Conservation (phyloP, 2,329 filamentous ascomycete species). For the Diplocarpon mali region DNA sequence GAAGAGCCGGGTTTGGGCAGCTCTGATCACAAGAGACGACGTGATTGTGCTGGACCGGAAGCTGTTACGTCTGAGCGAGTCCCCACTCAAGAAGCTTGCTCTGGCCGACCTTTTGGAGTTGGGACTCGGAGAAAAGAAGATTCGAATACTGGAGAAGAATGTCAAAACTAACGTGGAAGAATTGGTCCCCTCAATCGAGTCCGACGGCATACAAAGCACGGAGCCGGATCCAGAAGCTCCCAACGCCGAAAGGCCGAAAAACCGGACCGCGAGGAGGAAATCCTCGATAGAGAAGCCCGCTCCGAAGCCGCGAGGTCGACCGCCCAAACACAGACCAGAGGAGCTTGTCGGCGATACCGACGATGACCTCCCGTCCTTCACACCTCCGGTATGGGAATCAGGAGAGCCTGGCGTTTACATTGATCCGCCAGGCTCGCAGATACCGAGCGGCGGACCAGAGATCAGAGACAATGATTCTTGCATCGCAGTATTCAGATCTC, state of each 20-base stretch:
- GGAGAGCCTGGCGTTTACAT: conserved; percentile 16
- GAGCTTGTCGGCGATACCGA: background rate
- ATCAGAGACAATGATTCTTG: conserved; percentile 1
- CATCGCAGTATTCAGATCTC: conserved; percentile 13
- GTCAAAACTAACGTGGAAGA: too few species aligned
- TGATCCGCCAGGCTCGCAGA: conserved; percentile 5
- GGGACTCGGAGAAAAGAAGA: background rate
- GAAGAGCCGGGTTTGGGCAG: conserved; percentile 3
- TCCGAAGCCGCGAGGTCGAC: conserved; percentile 1
- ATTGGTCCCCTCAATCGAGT: background rate
- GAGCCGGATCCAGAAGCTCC: background rate
- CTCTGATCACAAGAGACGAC: conserved; percentile 3
- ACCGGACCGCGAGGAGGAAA: background rate
- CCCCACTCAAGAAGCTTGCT: conserved; percentile 1
- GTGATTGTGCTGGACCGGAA: conserved; percentile 5
- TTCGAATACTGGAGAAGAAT: background rate
- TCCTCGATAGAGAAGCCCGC: background rate
- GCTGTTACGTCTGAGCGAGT: background rate
- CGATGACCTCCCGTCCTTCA: background rate
- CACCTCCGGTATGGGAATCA: conserved; percentile 8
- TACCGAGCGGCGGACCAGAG: background rate
- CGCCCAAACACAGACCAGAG: background rate
- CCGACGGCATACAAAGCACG: background rate
- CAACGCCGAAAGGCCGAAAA: background rate
- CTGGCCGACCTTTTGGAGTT: conserved; percentile 2